These are phyloP conservation scores for Coffea eugenioides DNA, from an alignment of 257 asterid genomes.

Conservation along the genomic window DNA sequence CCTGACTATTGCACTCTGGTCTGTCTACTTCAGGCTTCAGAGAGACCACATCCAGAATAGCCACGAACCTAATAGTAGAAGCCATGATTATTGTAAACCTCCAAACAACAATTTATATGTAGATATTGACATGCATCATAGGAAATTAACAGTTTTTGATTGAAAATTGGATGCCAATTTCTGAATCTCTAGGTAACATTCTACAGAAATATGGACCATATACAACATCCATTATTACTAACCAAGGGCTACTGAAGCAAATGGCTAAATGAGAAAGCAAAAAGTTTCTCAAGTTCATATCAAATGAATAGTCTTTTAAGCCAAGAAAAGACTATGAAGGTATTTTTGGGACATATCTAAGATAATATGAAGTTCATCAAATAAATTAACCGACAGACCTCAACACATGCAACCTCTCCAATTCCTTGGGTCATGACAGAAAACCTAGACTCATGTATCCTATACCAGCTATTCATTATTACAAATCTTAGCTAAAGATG, in stretches of 20 bases:
- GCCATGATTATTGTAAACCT: background rate
- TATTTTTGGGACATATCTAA: background rate
- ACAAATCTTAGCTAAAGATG: background rate
- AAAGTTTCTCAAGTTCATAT: background rate
- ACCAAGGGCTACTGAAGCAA: background rate
- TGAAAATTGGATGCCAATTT: background rate
- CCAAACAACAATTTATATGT: background rate
- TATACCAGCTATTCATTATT: background rate
- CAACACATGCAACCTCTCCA: background rate
- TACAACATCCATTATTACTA: background rate
- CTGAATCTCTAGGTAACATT: background rate
- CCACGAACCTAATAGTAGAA: slow-evolving; percentile 60
- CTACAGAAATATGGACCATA: background rate
- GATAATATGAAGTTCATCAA: background rate
- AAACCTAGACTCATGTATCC: background rate
- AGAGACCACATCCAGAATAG: slow-evolving; percentile 73
- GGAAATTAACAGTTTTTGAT: background rate
- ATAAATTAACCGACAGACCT: background rate
- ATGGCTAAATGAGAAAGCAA: background rate
- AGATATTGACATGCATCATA: background rate
- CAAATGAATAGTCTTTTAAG: background rate
- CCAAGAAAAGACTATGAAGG: background rate
- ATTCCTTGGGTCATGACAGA: background rate
- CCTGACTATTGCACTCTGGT: slow-evolving; percentile 37
- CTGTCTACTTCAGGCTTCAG: slow-evolving; percentile 78